These are phyloP conservation scores for Elsinoe arachidis DNA, from an alignment of 2,329 filamentous ascomycete species.

Conservation along the genomic window DNA sequence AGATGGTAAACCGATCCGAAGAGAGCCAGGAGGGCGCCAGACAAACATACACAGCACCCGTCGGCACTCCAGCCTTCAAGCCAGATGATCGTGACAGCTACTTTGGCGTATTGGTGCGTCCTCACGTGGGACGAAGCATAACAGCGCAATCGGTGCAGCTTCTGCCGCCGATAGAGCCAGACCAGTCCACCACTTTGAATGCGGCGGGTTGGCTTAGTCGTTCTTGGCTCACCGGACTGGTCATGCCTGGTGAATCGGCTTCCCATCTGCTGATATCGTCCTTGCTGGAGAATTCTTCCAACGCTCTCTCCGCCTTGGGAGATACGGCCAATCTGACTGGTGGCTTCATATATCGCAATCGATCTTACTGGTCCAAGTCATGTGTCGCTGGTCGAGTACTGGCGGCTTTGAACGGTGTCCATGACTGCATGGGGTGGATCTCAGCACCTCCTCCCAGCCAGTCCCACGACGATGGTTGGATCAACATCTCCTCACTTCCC, in stretches of 20 bases:
- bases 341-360: conserved; percentile 43
- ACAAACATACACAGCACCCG: conserved; percentile 28
- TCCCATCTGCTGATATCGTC: conserved; percentile 49
- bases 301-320: conserved; percentile 41
- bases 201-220: conserved; percentile 48
- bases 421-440: conserved; percentile 50
- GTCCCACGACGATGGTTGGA: conserved; percentile 38
- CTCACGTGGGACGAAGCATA: conserved; percentile 3
- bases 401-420: conserved; percentile 35
- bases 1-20: conserved; percentile 11
- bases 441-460: conserved; percentile 32
- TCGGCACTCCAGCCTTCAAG: conserved; percentile 29
- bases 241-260: conserved; percentile 46
- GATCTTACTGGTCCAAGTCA: conserved; percentile 50
- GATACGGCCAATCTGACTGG: conserved; percentile 45
- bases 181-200: conserved; percentile 17
- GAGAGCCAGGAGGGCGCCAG: conserved; percentile 6
- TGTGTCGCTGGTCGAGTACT: conserved; percentile 48
- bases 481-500: conserved; percentile 33
- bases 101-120: conserved; percentile 13
- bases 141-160: conserved; percentile 15
- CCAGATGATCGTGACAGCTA: conserved; percentile 15
- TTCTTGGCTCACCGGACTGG: conserved; percentile 46
- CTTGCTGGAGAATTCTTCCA: conserved; percentile 46
- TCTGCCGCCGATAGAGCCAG: not conserved